A percentile compares a stretch with the other conserved stretches of the same genome.
phyloP scores from a whole-genome alignment of 2,329 filamentous ascomycete species.

The Monilinia aucupariae region DNA sequence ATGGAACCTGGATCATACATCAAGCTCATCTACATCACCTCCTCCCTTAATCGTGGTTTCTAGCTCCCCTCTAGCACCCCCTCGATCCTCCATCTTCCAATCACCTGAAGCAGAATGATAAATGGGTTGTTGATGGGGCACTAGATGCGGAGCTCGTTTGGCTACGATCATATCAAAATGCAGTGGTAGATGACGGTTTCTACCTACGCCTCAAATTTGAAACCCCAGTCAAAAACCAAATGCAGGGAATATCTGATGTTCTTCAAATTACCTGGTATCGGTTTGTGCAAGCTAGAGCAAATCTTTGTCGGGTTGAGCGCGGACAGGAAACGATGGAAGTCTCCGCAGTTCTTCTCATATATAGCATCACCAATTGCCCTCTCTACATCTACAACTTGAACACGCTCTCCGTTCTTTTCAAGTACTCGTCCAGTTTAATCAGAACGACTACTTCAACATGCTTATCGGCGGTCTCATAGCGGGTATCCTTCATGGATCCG shows the following conservation, averaged over 20 bases:
- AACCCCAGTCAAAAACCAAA: background rate
- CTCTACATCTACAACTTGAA: background rate
- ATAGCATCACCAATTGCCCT: background rate
- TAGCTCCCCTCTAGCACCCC: no score
- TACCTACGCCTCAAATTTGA: no score
- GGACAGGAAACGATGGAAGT: background rate
- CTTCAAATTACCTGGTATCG: background rate
- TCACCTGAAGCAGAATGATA: no score
- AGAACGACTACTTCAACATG: background rate
- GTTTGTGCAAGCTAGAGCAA: constrained; percentile 6
- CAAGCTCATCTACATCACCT: background rate
- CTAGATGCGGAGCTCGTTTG: no score
- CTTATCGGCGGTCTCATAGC: background rate
- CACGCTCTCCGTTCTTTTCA: no score
- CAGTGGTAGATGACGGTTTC: background rate
- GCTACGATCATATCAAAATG: background rate
- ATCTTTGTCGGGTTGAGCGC: background rate
- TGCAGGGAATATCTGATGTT: background rate
- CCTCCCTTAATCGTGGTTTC: background rate
- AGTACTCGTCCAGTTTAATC: background rate
- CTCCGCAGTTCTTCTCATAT: background rate
- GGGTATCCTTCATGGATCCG: background rate
- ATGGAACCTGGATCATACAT: background rate
- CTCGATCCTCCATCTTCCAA: no score
- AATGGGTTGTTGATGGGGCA: no score